Evolutionary conservation across 192 early-diverging fungal species (phyloP).

Genomic region (Backusella westeae): DNA sequence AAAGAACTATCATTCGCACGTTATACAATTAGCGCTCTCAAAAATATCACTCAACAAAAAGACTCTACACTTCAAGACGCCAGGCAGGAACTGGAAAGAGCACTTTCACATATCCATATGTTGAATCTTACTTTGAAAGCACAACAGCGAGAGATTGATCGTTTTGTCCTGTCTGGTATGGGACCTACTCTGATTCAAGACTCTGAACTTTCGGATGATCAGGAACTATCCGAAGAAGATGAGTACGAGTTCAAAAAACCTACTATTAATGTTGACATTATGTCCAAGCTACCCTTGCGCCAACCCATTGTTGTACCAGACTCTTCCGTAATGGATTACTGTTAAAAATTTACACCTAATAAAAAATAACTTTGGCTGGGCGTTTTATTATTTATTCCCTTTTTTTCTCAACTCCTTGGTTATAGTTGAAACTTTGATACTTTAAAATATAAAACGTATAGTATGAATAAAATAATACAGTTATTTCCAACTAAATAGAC

Average conservation of each 20-base stretch:
- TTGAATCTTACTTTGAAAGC: constrained; percentile 18
- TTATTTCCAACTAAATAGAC: background rate
- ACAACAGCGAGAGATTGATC: constrained; percentile 11
- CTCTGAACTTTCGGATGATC: constrained; percentile 21
- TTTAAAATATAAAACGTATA: background rate
- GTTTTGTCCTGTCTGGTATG: background rate
- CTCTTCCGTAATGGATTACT: background rate
- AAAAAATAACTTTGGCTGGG: background rate
- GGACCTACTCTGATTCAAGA: constrained; percentile 17
- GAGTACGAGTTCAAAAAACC: background rate
- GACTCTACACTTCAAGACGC: constrained; percentile 26
- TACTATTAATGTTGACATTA: constrained; percentile 5
- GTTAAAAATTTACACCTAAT: background rate
- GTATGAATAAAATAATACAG: background rate
- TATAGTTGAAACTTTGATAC: background rate
- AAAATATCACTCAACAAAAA: constrained; percentile 31
- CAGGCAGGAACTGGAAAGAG: constrained; percentile 36
- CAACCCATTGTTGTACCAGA: constrained; percentile 2
- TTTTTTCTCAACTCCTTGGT: background rate
- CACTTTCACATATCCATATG: constrained; percentile 31
- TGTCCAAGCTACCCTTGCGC: constrained; percentile 23
- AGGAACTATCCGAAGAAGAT: constrained; percentile 31
- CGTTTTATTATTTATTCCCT: background rate
- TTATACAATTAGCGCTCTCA: constrained; percentile 33
- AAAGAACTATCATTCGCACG: constrained; percentile 32